phyloP scores from a whole-genome alignment of 139 green algal genomes.

The Monoraphidium neglectum region DNA sequence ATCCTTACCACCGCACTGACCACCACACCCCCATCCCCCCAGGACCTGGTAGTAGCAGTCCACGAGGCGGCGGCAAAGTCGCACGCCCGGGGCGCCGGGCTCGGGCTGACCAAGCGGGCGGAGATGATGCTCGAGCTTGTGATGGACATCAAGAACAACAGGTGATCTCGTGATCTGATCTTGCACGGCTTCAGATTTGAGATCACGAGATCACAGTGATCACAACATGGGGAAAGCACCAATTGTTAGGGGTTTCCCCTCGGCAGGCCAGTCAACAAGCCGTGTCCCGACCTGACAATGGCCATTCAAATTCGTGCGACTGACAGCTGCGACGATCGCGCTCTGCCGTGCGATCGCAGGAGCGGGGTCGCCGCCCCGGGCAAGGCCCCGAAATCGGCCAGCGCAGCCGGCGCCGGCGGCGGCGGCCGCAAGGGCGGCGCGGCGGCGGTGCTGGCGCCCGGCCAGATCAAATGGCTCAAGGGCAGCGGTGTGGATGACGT shows the following conservation, averaged over 20 bases:
- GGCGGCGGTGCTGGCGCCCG: conserved; percentile 47
- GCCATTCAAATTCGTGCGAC: too few relatives aligned
- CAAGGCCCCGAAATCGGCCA: neutral
- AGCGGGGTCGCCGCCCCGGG: neutral
- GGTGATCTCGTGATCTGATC: neutral
- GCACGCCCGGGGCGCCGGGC: neutral
- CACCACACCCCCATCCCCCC: too few relatives aligned
- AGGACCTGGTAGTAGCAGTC: conserved; percentile 76
- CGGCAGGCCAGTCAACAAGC: too few relatives aligned
- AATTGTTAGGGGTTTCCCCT: too few relatives aligned
- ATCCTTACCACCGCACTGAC: too few relatives aligned
- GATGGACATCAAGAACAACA: conserved; percentile 92
- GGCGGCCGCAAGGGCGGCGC: conserved; percentile 10
- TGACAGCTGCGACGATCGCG: too few relatives aligned
- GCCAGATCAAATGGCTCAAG: conserved; percentile 57
- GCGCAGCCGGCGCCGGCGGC: conserved; percentile 6
- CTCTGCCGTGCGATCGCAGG: neutral
- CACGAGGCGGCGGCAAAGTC: conserved; percentile 54
- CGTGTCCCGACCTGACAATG: too few relatives aligned
- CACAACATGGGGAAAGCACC: too few relatives aligned
- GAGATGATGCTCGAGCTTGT: conserved; percentile 80
- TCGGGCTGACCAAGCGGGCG: conserved; percentile 56
- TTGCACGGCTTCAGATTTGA: too few relatives aligned
- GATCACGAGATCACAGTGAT: too few relatives aligned
- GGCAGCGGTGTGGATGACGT: conserved; percentile 55